Evolutionary conservation across 495 filamentous ascomycete species (phyloP).

Genomic region (Penicillium fimorum): DNA sequence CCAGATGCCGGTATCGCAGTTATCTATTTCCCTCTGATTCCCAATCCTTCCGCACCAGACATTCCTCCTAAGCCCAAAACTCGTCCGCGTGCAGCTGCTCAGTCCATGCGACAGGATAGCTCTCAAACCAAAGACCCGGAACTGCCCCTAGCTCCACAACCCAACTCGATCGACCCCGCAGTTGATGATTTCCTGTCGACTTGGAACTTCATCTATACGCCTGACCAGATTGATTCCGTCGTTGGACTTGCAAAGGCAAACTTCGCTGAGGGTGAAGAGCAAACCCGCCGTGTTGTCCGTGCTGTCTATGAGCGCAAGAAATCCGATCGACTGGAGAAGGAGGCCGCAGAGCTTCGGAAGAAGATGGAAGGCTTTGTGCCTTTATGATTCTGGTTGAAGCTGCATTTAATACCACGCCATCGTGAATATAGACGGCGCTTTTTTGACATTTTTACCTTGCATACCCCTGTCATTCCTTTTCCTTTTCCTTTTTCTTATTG

Average conservation of each 20-base stretch:
- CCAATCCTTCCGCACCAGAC: constrained; percentile 58
- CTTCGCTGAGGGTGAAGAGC: constrained; percentile 74
- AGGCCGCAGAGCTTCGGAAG: constrained; percentile 49
- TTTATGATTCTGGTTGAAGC: constrained; percentile 16
- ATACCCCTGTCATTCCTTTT: background rate
- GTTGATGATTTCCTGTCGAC: constrained; percentile 83
- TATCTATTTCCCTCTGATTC: constrained; percentile 85
- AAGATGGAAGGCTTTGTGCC: constrained; percentile 42
- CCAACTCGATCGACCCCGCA: constrained; percentile 75
- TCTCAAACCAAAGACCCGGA: constrained; percentile 21
- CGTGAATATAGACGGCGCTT: background rate
- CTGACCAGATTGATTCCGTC: constrained; percentile 77
- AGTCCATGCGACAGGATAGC: constrained; percentile 17
- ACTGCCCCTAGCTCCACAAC: constrained; percentile 43
- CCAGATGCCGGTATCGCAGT: constrained; percentile 84
- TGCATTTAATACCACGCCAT: background rate
- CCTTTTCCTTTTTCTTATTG: background rate
- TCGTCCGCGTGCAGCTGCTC: constrained; percentile 26
- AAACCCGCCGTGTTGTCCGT: constrained; percentile 71
- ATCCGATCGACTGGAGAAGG: constrained; percentile 58
- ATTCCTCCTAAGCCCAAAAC: constrained; percentile 26
- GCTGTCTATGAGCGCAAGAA: constrained; percentile 94
- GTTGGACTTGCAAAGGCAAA: constrained; percentile 82
- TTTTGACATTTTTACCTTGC: background rate
- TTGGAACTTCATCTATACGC: constrained; percentile 96